Conservation (phyloP, 371 early-diverging fungal species). For the Circinella minor region DNA sequence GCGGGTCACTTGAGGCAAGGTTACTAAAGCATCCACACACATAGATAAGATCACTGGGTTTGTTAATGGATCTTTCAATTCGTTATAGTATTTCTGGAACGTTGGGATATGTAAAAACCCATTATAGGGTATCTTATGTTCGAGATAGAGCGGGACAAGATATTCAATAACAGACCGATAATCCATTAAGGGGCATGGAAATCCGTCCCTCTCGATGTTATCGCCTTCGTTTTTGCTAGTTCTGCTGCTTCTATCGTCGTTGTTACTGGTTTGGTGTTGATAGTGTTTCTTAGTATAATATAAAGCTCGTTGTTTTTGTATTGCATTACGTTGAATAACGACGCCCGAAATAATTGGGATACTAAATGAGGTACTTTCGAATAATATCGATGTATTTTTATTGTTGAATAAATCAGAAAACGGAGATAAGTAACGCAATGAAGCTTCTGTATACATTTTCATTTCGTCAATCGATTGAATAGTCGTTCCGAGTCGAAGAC, state of each 20-base stretch:
- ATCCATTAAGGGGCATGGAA: background rate
- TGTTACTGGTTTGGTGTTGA: background rate
- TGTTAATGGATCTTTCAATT: conserved; percentile 13
- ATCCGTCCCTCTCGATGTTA: background rate
- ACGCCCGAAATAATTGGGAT: background rate
- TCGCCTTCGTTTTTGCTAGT: background rate
- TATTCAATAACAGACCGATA: conserved; percentile 6
- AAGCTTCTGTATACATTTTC: conserved; percentile 11
- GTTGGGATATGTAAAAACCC: conserved; percentile 13
- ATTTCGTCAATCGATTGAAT: conserved; percentile 19
- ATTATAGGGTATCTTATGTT: background rate
- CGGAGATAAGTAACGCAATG: conserved; percentile 16
- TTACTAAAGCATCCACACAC: conserved; percentile 10
- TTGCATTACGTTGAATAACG: background rate
- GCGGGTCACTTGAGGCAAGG: background rate
- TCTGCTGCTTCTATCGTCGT: background rate
- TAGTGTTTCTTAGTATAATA: background rate
- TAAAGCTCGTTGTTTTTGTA: background rate
- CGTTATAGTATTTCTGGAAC: conserved; percentile 11
- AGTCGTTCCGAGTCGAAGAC: conserved; percentile 12
- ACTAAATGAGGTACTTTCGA: conserved; percentile 9
- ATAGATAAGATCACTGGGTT: conserved; percentile 18
- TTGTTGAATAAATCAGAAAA: conserved; percentile 14
- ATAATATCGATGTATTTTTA: background rate
- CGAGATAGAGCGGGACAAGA: conserved; percentile 8